Evolutionary conservation across 192 early-diverging fungal genomes (phyloP).

Genomic region (Coemansia sp.): DNA sequence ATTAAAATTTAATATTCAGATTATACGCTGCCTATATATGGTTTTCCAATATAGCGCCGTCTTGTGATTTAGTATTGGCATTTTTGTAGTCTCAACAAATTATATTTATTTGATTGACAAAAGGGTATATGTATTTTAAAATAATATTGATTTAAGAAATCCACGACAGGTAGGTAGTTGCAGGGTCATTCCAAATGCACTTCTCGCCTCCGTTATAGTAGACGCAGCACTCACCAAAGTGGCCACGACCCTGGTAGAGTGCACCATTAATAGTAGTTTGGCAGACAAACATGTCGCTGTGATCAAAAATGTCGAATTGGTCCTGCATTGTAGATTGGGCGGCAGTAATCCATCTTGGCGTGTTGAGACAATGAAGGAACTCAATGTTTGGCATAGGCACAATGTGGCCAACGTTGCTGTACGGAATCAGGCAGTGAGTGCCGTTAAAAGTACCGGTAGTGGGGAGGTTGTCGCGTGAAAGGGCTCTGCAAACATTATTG

Average conservation of each 20-base stretch:
- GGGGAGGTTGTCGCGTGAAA: background rate
- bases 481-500: background rate
- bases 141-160: background rate
- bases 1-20: no score
- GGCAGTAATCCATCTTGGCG: background rate
- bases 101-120: no score
- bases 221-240: background rate
- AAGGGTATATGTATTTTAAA: no score
- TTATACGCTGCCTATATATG: no score
- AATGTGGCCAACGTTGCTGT: background rate
- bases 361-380: background rate
- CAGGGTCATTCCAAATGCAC: conserved; percentile 11
- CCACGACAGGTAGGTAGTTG: conserved; percentile 13
- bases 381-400: background rate
- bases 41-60: no score
- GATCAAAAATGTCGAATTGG: background rate
- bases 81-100: no score
- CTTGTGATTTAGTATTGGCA: no score
- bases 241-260: background rate
- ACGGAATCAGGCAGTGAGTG: background rate
- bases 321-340: background rate
- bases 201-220: conserved; percentile 7
- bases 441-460: background rate
- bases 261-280: background rate
- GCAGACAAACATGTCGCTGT: background rate